A percentile compares a stretch with the other conserved stretches of the same genome.
Conservation (phyloP, 306 rosid species). For the Prosopis cineraria region DNA sequence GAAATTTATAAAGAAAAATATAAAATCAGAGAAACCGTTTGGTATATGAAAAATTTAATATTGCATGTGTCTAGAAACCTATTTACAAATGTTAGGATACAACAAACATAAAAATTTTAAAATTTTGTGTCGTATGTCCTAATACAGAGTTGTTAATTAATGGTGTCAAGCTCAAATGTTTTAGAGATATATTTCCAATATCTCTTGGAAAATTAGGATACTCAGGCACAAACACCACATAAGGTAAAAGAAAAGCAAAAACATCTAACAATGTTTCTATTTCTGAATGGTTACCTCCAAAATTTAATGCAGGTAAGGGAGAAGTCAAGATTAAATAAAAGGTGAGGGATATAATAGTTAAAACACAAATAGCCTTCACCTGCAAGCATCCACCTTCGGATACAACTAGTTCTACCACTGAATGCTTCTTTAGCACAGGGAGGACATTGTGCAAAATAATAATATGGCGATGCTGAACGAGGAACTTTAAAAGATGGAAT, state of each 20-base stretch:
- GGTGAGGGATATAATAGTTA: background rate
- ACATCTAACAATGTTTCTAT: conserved; percentile 9
- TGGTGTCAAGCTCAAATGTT: background rate
- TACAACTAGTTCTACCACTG: conserved; percentile 77
- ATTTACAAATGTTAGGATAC: background rate
- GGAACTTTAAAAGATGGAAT: conserved; percentile 86
- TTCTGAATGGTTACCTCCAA: background rate
- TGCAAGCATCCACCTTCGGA: conserved; percentile 98
- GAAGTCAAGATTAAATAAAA: background rate
- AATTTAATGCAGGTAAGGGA: conserved; percentile 2
- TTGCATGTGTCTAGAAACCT: background rate
- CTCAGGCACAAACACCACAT: background rate
- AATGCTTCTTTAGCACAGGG: conserved; percentile 79
- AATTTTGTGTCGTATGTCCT: background rate
- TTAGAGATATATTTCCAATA: background rate
- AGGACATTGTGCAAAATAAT: conserved; percentile 75
- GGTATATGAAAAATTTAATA: background rate
- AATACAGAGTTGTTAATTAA: background rate
- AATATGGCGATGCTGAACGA: conserved; percentile 67
- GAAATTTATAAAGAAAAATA: background rate
- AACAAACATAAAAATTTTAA: background rate
- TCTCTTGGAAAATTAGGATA: background rate
- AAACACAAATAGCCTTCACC: conserved; percentile 46
- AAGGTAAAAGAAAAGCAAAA: background rate
- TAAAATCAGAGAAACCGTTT: background rate